A percentile compares a stretch with the other conserved stretches of the same genome.
Evolutionary conservation across 1,139 yeast species (phyloP).

Genomic region (Lodderomyces margitis): DNA sequence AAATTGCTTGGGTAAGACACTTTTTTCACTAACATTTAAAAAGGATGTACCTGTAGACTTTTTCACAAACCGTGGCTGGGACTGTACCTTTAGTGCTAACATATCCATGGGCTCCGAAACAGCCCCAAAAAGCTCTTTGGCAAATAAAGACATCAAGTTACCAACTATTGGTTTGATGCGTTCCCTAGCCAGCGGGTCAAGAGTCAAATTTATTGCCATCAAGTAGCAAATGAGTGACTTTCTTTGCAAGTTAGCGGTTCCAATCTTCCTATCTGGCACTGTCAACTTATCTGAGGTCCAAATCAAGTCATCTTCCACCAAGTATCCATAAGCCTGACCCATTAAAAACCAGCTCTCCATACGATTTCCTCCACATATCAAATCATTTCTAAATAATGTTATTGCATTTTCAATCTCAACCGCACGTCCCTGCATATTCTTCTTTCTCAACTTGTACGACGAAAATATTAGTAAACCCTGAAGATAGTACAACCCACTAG

Average conservation of each 20-base stretch:
- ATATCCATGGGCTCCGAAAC: constrained; percentile 66
- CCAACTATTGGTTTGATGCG: constrained; percentile 35
- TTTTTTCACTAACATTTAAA: constrained; percentile 22
- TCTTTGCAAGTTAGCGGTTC: constrained; percentile 65
- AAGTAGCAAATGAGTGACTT: constrained; percentile 70
- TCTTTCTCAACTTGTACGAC: constrained; percentile 64
- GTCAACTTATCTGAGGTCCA: constrained; percentile 89
- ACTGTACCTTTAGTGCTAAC: constrained; percentile 46
- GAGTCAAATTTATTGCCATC: constrained; percentile 64
- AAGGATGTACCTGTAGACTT: constrained; percentile 24
- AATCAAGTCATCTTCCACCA: constrained; percentile 84
- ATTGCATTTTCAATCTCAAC: constrained; percentile 80
- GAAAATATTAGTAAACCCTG: constrained; percentile 70
- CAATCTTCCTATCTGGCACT: constrained; percentile 56
- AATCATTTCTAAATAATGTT: constrained; percentile 61
- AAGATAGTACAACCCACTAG: constrained; percentile 66
- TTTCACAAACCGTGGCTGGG: constrained; percentile 34
- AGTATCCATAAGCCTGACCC: constrained; percentile 75
- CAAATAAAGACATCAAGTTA: constrained; percentile 55
- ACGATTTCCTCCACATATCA: constrained; percentile 63
- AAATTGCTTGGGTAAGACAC: constrained; percentile 23
- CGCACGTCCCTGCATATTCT: constrained; percentile 74
- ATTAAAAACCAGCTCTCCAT: constrained; percentile 85
- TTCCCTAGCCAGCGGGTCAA: constrained; percentile 20
- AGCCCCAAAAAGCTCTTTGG: constrained; percentile 62